phyloP scores from a whole-genome alignment of 257 asterid genomes.

The Penstemon eatonii region DNA sequence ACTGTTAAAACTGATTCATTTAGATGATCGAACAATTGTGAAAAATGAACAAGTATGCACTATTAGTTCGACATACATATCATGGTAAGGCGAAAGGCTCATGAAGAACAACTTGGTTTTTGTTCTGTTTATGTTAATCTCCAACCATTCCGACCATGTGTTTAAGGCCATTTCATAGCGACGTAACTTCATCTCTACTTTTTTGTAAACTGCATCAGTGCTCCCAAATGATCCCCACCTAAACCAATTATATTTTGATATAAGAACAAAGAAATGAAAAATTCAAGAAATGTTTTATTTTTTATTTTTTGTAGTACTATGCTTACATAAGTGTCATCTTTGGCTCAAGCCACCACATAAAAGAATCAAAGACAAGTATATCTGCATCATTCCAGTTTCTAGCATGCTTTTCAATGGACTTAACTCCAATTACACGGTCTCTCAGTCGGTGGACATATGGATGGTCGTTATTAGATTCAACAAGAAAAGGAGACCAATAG shows the following conservation, averaged over 20 bases:
- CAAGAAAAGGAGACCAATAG: constrained; percentile 65
- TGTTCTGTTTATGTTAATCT: constrained; percentile 45
- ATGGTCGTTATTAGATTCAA: constrained; percentile 64
- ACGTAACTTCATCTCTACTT: constrained; percentile 25
- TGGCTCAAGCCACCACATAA: constrained; percentile 54
- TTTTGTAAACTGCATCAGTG: constrained; percentile 42
- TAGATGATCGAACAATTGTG: not conserved
- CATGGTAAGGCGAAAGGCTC: constrained; percentile 50
- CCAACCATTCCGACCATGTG: constrained; percentile 69
- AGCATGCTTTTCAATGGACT: constrained; percentile 56
- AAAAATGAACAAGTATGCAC: not conserved
- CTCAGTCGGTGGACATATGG: constrained; percentile 30
- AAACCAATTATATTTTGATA: not conserved
- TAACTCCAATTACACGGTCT: constrained; percentile 35
- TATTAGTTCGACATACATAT: not conserved
- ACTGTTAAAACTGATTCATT: not conserved
- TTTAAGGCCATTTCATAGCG: constrained; percentile 53
- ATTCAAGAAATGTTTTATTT: not conserved
- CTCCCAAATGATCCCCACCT: constrained; percentile 40
- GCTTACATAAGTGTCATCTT: constrained; percentile 51
- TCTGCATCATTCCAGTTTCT: constrained; percentile 62
- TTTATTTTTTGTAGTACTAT: not conserved
- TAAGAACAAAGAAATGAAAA: not conserved
- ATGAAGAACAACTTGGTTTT: constrained; percentile 50
- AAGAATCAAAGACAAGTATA: constrained; percentile 56